A percentile compares a stretch with the other conserved stretches of the same genome.
Conservation (phyloP, 257 asterid species). For the Paraleonurus japonicus region DNA sequence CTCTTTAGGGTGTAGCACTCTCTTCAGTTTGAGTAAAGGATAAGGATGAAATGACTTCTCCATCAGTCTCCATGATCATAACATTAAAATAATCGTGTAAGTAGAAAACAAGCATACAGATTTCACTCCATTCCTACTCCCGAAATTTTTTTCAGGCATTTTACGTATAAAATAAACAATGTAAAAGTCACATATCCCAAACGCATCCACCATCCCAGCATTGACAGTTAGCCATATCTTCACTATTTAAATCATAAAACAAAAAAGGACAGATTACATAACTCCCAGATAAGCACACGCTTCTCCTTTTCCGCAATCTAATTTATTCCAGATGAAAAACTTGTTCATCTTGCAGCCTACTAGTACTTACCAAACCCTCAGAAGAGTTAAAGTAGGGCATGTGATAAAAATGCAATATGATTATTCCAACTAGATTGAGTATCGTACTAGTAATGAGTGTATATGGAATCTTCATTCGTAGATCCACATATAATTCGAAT, state of each 20-base stretch:
- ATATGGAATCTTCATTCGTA: too few species aligned
- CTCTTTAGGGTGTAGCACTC: not conserved
- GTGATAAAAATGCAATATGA: too few species aligned
- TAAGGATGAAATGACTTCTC: conserved; percentile 4
- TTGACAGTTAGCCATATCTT: not conserved
- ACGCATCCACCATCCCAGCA: not conserved
- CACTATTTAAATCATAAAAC: not conserved
- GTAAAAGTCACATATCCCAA: not conserved
- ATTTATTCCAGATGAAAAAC: not conserved
- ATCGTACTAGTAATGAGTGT: too few species aligned
- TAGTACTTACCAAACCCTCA: conserved; percentile 8
- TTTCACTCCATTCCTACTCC: not conserved
- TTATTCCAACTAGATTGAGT: too few species aligned
- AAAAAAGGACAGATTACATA: not conserved
- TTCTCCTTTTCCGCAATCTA: conserved; percentile 10
- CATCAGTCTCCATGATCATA: conserved; percentile 11
- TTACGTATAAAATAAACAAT: not conserved
- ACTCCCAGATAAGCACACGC: not conserved
- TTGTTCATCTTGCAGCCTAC: conserved; percentile 8
- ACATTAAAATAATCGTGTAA: not conserved
- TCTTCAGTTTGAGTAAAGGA: not conserved
- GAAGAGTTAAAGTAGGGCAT: conserved; percentile 9
- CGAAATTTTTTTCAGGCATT: not conserved
- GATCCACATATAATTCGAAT: too few species aligned
- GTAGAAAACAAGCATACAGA: not conserved